Evolutionary conservation across 2,329 filamentous ascomycete species (phyloP), one percentile per base, ranked within the genome.

Genomic region (Diplodia corticola): DNA sequence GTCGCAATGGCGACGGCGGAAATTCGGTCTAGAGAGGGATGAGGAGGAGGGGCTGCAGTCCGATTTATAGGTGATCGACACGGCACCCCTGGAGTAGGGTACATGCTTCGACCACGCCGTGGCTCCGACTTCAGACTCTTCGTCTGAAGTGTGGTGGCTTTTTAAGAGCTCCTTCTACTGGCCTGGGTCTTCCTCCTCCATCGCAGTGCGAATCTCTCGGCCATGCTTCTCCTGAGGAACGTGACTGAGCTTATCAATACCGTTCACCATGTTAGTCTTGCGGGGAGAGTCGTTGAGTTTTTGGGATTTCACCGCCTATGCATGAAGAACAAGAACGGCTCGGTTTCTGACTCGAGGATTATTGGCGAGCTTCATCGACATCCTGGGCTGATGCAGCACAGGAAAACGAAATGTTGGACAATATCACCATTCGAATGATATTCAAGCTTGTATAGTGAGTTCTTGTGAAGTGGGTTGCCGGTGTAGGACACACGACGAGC

Each of bases 61-160:
- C 54, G 54, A 57, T 57, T 12, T 57, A 44, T 28, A 35, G 54
- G 22, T 57, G 54, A 57, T 57, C 54, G 54, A 57, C 54, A 44
- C 13, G 54, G 12, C 24, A 35, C 33, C 54, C 54, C 35, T 26
- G 54, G 20, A n/a, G 54, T 9, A 15, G 13, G 33, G 54, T 35
- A 17, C 9, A 30, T 54, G 51, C 51, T 54, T 35, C 30, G 17
- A n/a, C 37, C 7, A 33, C 51, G n/a, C 51, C 30, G 17, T 35
- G 17, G 24, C 51, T 35, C 51, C n/a, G n/a, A 17, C 51, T 22
- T 20, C 51, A n/a, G 40, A 10, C 30, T 20, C 40, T 20, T 20
- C 3, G n/a, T 7, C 5, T 17, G 15, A 40, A 40, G 35, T 44
- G 10, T 20, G 17, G 17, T 20, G 40, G 40, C 40, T 20, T 4